Evolutionary conservation across 331 rosid species (phyloP), one percentile per base, ranked within the genome.

Genomic region (Malus hybrid): DNA sequence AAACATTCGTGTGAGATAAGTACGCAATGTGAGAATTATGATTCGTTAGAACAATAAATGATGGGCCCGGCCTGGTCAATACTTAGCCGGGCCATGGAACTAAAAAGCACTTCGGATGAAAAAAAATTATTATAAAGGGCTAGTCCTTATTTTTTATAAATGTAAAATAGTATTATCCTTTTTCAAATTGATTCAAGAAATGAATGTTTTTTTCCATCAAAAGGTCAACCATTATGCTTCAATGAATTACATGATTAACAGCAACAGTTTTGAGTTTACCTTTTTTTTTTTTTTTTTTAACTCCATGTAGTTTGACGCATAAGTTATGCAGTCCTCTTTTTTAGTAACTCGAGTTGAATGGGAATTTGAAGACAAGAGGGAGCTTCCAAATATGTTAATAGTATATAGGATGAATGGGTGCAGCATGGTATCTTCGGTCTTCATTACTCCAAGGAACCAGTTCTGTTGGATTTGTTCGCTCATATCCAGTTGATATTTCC

Each of bases 401-500:
- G 73, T 70, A 24, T 24, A 73, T 32, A 60, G 54, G 29, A 60
- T 61, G 60, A 72, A 18, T 20, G 60, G 3, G 61, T 18, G 2
- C 36, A 46, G 13, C 61, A 24, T 82, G 75, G 74, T 67, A 66
- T 77, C 33, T 72, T 18, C 18, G 34, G 46, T 2, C 20, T 6
- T 56, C 54, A 10, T 11, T 14, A n/a, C 70, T 76, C 31, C 72
- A 5, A 32, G 14, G 74, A 56, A 65, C 31, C 20, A 31, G 56
- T 59, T 33, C 32, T 57, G 27, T 57, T 56, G 70, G 46, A 82
- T 80, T 85, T 60, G 11, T 79, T 71, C 60, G 62, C 73, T 72
- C 33, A 54, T 50, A 69, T 29, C 46, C 18, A 27, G 80, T 24
- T 77, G 94, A 90, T 88, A 69, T 42, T 86, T 86, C 82, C 96